Evolutionary conservation across 2,329 filamentous ascomycete species (phyloP).

Genomic region (Uncinocarpus reesii): DNA sequence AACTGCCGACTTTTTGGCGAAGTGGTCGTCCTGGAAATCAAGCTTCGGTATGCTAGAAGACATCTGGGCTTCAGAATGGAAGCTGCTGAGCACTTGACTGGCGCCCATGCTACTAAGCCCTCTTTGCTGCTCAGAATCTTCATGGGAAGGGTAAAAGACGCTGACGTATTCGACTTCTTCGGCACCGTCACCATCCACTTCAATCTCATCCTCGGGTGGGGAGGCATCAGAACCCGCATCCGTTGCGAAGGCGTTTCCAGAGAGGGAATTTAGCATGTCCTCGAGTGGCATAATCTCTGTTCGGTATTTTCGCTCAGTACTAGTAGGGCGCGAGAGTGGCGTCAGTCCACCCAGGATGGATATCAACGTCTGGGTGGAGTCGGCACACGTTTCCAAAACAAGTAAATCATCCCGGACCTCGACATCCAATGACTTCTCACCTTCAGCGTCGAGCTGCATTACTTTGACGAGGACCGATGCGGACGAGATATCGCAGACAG

Average conservation of each 20-base stretch:
- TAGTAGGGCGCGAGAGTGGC: slow-evolving; percentile 74
- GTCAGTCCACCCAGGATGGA: slow-evolving; percentile 66
- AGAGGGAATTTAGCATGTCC: slow-evolving; percentile 82
- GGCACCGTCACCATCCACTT: slow-evolving; percentile 30
- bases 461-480: slow-evolving; percentile 60
- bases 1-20: slow-evolving; percentile 51
- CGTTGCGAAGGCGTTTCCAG: slow-evolving; percentile 25
- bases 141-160: slow-evolving; percentile 44
- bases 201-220: slow-evolving; percentile 37
- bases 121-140: slow-evolving; percentile 22
- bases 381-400: slow-evolving; percentile 87
- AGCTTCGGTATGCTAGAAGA: slow-evolving; percentile 52
- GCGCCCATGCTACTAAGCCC: slow-evolving; percentile 15
- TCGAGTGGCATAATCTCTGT: slow-evolving; percentile 78
- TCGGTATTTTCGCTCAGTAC: slow-evolving; percentile 71
- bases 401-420: slow-evolving; percentile 78
- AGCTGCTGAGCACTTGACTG: slow-evolving; percentile 40
- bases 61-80: slow-evolving; percentile 46
- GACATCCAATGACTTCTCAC: slow-evolving; percentile 60
- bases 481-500: slow-evolving; percentile 76
- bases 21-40: slow-evolving; percentile 68
- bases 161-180: slow-evolving; percentile 43
- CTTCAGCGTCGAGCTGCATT: slow-evolving; percentile 45
- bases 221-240: slow-evolving; percentile 25
- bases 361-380: slow-evolving; percentile 89